Evolutionary conservation across 768 basidiomycete species (phyloP), one percentile per base, ranked within the genome.

Genomic region (Zangia roseola): DNA sequence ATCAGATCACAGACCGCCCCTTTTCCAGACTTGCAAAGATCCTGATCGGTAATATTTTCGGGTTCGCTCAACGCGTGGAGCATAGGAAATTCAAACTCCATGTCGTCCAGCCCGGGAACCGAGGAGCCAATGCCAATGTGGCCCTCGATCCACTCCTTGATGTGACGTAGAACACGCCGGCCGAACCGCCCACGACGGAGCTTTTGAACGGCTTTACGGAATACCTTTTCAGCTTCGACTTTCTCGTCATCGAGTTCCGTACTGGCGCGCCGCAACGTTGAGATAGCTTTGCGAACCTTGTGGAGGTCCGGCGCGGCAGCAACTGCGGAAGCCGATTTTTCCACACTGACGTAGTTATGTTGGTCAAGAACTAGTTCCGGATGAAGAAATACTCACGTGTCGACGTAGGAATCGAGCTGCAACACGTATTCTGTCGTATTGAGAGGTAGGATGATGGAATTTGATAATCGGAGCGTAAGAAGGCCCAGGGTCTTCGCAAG

Each of bases 381-480:
- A 66, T 36, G 20, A 49, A 46, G 41, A n/a, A 17, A n/a, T 2
- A 48, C 81, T 57, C 59, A 87, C 84, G 72, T 72, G 33, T 76
- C 71, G 19, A 84, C 73, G 56, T 88, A 88, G 13, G 74, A 67
- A 43, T 72, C 68, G 10, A 90, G 72, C 60, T 87, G 84, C 9
- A 78, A 54, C 4, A 85, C 70, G 59, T 89, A 89, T 53, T 88
- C 84, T 0, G 87, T 88, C 10, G 86, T 87, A 60, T 90, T 89
- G 33, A 90, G 66, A 8, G 88, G 87, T 10, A 90, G 54, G 28
- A 88, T 67, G 38, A 86, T 70, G 6, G 79, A 75, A 50, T 88
- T 82, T 10, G 74, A 71, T 13, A 88, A 42, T 20, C 85, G 74
- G 13, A 90, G 70, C 8, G 76, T 71, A 39, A 83, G 56, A 26